These are phyloP conservation scores for Talaromyces trachyspermus DNA, from an alignment of 495 filamentous ascomycete species.

Conservation along the genomic window DNA sequence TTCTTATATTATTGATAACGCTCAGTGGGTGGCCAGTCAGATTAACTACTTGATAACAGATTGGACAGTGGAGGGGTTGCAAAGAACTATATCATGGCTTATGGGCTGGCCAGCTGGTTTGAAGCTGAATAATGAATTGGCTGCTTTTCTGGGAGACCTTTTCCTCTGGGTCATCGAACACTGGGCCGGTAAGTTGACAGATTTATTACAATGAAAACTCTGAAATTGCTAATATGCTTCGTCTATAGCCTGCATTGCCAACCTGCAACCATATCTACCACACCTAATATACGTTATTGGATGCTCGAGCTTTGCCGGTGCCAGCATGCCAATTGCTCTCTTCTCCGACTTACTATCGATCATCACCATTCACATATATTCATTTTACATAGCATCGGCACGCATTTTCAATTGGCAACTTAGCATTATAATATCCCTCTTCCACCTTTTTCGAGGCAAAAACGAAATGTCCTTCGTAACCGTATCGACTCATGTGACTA, in stretches of 20 bases:
- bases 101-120: constrained; percentile 97
- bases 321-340: constrained; percentile 92
- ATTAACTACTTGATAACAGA: constrained; percentile 69
- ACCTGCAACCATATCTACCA: constrained; percentile 71
- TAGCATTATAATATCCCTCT: constrained; percentile 89
- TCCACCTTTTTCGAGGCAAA: constrained; percentile 98
- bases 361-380: constrained; percentile 92
- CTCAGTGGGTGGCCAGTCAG: constrained; percentile 72
- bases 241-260: constrained; percentile 57
- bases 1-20: constrained; percentile 95
- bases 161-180: constrained; percentile 98
- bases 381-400: constrained; percentile 93
- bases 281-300: constrained; percentile 88
- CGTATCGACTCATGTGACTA: constrained; percentile 99
- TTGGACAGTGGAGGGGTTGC: constrained; percentile 86
- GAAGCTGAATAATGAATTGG: constrained; percentile 94
- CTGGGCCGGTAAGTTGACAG: constrained; percentile 62
- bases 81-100: constrained; percentile 87
- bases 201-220: neutral
- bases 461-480: constrained; percentile 92
- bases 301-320: constrained; percentile 89
- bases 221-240: constrained; percentile 12
- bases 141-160: constrained; percentile 84
- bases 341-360: constrained; percentile 92
- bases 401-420: constrained; percentile 98